Evolutionary conservation across 2,329 filamentous ascomycete species (phyloP), one percentile per base, ranked within the genome.

Genomic region (Biscogniauxia sp.): DNA sequence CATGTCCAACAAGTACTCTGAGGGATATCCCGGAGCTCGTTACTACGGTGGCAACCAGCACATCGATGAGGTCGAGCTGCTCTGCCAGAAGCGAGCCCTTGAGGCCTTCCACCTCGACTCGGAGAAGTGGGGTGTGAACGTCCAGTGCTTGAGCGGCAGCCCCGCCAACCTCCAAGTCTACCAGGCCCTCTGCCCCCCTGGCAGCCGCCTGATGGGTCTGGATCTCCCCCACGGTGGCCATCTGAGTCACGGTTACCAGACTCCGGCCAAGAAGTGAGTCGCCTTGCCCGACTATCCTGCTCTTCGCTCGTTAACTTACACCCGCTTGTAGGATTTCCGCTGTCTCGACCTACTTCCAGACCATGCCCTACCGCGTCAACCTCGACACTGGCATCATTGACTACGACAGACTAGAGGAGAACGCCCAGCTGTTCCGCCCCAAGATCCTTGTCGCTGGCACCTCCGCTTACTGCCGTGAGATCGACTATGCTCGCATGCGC

Each of bases 21-120:
- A 99, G 84, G 95, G 95, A 68, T 97, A 97, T 79, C 95, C 95
- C 69, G 95, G 95, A 76, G 95, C 95, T 72, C 90, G 95, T 79
- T 99, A 99, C 87, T 99, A 99, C 75, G 95, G 95, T 75, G 95
- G 95, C 75, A 99, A 99, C 84, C 91, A 99, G 85, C 92, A 95
- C 85, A 99, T 99, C 70, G 95, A 99, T 79, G 85, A 92, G 79
- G 93, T 97, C 73, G 95, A 99, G 86, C 85, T 91, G 69, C 90
- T 95, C 63, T 99, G 95, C 86, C 95, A 99, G 84, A 85, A 88
- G 78, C 90, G 95, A 80, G 95, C 95, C 68, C 89, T 99, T 66
- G 86, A 92, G 80, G 90, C 93, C 61, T 99, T 98, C 84, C 86
- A 92, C 75, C 81, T 96, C 68, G 91, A 96, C 79, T 75, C 89